Evolutionary conservation across 2,329 filamentous ascomycete species (phyloP), one percentile per base, ranked within the genome.

Genomic region (Pseudopyricularia cyperi): DNA sequence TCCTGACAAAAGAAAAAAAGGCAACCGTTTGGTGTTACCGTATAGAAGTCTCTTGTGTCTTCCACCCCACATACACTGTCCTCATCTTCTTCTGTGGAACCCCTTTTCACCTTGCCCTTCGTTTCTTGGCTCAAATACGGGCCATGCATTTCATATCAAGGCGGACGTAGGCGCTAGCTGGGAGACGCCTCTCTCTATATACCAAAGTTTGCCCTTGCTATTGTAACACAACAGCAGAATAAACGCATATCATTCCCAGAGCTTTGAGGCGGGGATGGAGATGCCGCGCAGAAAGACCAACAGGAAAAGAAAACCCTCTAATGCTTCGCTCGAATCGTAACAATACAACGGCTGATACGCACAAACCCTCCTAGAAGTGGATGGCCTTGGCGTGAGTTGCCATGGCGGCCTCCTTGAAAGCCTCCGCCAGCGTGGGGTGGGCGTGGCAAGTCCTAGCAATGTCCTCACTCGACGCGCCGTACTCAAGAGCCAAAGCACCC

Each of bases 351-450:
- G 33, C 48, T 32, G 22, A 26, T 28, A 30, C 50, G 26, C n/a
- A 26, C 17, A 46, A n/a, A 24, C n/a, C 32, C 24, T 2, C 52
- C 71, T 87, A 98, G 72, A 86, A 95, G 76, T 98, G 93, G 68
- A 98, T 95, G 59, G 93, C 85, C 77, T 95, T 93, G 63, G 83
- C 81, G 74, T 95, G 89, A 50, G 91, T 96, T 56, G 89, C 87
- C 93, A 98, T 97, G 61, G 93, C 93, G 63, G 93, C 93, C 80
- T 98, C 93, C 79, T 98, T 98, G 80, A 98, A 97, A 46, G 93
- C 93, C 76, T 98, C 93, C 24, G 91, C 83, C 55, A 98, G 78
- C 50, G 90, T 96, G 53, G 93, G 93, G 73, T 98, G 93, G 52
- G 93, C 93, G 72, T 98, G 93, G 71, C 88, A 93, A 58, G 93